Conservation (phyloP, 2,329 filamentous ascomycete genomes). For the Dactylellina sp. region DNA sequence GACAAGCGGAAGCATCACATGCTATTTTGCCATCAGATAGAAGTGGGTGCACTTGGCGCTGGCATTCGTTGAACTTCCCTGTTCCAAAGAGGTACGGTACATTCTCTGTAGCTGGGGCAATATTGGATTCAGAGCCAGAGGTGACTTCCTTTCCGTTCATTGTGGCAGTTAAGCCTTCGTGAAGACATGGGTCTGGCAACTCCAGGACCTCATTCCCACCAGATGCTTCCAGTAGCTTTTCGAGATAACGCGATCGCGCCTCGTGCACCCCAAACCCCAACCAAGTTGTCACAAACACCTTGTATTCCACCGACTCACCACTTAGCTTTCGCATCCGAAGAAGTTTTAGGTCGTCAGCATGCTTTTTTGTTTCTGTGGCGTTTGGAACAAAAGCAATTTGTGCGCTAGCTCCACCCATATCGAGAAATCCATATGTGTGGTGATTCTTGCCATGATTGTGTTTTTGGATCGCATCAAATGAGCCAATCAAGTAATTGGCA, state of each 20-base stretch:
- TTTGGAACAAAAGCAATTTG: constrained; percentile 99
- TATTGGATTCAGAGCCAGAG: constrained; percentile 49
- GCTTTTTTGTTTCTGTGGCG: constrained; percentile 85
- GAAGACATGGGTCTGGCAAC: constrained; percentile 90
- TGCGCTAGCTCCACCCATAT: constrained; percentile 97
- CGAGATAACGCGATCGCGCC: constrained; percentile 85
- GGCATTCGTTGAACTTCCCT: constrained; percentile 85
- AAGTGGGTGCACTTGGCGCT: constrained; percentile 83
- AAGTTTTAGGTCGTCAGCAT: constrained; percentile 87
- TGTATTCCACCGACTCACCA: constrained; percentile 81
- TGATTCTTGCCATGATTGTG: constrained; percentile 87
- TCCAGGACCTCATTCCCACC: constrained; percentile 72
- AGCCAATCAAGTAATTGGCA: constrained; percentile 91
- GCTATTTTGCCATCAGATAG: constrained; percentile 85
- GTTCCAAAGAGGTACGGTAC: constrained; percentile 78
- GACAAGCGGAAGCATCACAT: constrained; percentile 84
- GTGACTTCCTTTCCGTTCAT: constrained; percentile 72
- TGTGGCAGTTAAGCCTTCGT: constrained; percentile 78
- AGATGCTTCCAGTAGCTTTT: constrained; percentile 77
- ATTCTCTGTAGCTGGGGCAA: constrained; percentile 62
- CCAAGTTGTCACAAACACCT: constrained; percentile 96
- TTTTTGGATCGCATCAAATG: constrained; percentile 80
- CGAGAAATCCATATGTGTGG: constrained; percentile 95
- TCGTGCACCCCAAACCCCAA: constrained; percentile 97
- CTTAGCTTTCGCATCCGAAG: constrained; percentile 85